phyloP scores from a whole-genome alignment of 1,284 basidiomycete species.

The Ceratorhiza oryzae-sativae region DNA sequence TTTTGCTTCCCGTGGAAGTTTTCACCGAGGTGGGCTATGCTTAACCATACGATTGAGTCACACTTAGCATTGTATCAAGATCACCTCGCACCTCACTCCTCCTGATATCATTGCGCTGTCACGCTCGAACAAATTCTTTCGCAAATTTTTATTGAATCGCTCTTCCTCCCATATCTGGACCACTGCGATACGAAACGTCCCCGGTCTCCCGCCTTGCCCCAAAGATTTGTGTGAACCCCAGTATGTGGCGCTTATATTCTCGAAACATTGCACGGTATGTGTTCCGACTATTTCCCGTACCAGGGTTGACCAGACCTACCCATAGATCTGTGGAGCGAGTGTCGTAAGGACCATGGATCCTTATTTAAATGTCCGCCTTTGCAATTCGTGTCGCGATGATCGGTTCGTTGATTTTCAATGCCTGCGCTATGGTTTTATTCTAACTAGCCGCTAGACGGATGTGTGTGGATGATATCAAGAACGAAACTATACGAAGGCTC shows the following conservation, averaged over 20 bases:
- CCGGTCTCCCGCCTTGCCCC: constrained; percentile 8
- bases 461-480: background rate
- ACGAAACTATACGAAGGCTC: background rate
- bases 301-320: no score
- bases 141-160: background rate
- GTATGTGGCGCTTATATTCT: constrained; percentile 14
- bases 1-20: background rate
- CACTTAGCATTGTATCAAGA: background rate
- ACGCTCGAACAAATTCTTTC: background rate
- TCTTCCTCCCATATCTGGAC: background rate
- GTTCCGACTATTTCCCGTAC: no score
- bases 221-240: constrained; percentile 1
- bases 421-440: background rate
- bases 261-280: constrained; percentile 8
- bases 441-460: background rate
- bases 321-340: background rate
- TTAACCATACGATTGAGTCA: background rate
- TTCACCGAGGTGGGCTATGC: background rate
- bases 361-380: background rate
- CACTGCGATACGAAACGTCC: background rate
- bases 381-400: background rate
- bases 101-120: background rate
- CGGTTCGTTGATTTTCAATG: background rate
- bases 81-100: background rate
- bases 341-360: background rate